These are phyloP conservation scores for Vicia villosa DNA, from an alignment of 306 rosid genomes.

Conservation along the genomic window DNA sequence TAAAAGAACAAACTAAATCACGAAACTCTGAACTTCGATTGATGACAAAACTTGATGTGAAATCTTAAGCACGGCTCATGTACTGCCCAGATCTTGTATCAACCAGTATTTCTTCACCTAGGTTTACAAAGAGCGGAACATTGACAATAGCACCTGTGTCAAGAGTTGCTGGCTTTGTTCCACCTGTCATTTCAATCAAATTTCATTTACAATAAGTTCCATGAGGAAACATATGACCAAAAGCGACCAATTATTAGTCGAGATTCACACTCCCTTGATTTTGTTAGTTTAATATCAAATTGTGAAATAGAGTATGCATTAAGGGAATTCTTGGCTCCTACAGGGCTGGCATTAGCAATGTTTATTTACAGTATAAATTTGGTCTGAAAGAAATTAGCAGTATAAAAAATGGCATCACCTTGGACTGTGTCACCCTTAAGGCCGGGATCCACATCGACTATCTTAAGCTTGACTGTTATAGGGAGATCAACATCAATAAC, in stretches of 20 bases:
- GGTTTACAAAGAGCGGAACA: constrained; percentile 83
- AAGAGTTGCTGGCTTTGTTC: constrained; percentile 89
- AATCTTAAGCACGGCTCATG: constrained; percentile 77
- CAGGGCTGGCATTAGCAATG: constrained; percentile 27
- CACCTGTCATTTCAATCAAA: constrained; percentile 62
- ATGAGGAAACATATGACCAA: constrained; percentile 2
- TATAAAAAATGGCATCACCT: constrained; percentile 51
- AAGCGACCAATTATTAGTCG: constrained; percentile 3
- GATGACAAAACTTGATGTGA: constrained; percentile 38
- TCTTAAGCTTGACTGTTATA: constrained; percentile 58
- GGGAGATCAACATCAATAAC: constrained; percentile 87
- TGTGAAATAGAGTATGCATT: constrained; percentile 14
- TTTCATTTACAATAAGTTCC: constrained; percentile 26
- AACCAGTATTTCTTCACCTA: constrained; percentile 73
- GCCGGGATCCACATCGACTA: constrained; percentile 82
- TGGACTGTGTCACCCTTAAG: constrained; percentile 88
- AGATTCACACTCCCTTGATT: neutral
- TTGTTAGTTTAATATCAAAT: constrained; percentile 8
- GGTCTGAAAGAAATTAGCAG: constrained; percentile 18
- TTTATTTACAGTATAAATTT: constrained; percentile 1
- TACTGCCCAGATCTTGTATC: constrained; percentile 93
- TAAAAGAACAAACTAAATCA: neutral
- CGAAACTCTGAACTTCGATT: neutral
- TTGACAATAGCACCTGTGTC: constrained; percentile 85
- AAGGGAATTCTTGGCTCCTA: constrained; percentile 4